A percentile compares a stretch with the other conserved stretches of the same genome.
phyloP scores from a whole-genome alignment of 140 eudicot species.

The Flaveria floridana region DNA sequence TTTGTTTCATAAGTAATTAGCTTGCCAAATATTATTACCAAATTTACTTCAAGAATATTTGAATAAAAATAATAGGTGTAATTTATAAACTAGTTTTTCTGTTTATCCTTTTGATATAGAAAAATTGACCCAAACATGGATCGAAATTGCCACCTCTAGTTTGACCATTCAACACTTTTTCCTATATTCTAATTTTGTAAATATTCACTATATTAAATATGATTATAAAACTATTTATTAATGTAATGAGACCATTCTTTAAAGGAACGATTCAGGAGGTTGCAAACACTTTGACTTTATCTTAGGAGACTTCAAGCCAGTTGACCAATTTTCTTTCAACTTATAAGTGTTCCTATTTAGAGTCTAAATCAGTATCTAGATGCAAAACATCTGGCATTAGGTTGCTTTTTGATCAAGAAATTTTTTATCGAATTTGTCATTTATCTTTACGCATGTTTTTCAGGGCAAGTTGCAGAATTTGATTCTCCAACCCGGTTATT shows the following conservation, averaged over 20 bases:
- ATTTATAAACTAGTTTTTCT: too few species aligned
- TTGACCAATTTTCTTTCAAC: neutral
- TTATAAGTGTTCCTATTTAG: neutral
- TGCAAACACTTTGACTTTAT: neutral
- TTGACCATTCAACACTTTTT: neutral
- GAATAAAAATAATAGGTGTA: too few species aligned
- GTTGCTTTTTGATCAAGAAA: slow-evolving; percentile 6
- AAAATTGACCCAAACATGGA: neutral
- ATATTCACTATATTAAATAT: neutral
- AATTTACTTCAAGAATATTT: too few species aligned
- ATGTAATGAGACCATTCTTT: too few species aligned
- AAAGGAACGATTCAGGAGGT: neutral
- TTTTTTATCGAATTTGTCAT: neutral
- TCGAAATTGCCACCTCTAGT: neutral
- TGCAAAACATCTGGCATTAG: neutral
- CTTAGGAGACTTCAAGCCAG: neutral
- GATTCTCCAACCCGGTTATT: slow-evolving; percentile 70
- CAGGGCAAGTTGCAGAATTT: slow-evolving; percentile 91
- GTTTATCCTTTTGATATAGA: too few species aligned
- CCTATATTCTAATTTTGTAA: neutral
- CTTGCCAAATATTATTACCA: too few species aligned
- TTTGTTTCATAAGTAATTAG: too few species aligned
- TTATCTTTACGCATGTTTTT: slow-evolving; percentile 22
- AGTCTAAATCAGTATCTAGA: neutral
- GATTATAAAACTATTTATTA: neutral